Evolutionary conservation across 495 filamentous ascomycete genomes (phyloP), one percentile per base, ranked within the genome.

Genomic region (Platismatia glauca): DNA sequence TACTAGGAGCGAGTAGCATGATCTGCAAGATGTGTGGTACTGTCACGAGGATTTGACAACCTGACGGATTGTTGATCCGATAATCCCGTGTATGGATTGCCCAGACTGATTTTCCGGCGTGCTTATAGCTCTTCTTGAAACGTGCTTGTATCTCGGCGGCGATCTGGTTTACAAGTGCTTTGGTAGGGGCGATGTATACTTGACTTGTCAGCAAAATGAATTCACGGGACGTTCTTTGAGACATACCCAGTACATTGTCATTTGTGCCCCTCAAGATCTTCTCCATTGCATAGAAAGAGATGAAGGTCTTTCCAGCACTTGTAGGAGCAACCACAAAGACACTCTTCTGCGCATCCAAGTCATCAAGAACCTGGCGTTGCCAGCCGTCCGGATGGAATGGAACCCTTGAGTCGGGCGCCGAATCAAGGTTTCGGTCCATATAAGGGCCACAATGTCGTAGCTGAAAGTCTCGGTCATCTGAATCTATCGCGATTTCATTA

Each of bases 101-200:
- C 88, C 89, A 92, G 3, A 91, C 83, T 1, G 84, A 84, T 67
- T 83, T 83, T 3, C 82, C 86, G 13, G 74, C 70, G 16, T 79
- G 74, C 27, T 76, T 74, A 57, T 76, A 83, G 0, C 70, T 75
- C 68, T 91, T 92, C 3, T 77, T 79, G 69, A 90, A 92, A 34
- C 87, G 77, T 13, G 81, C 83, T 68, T 81, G 75, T n/a, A 67
- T 61, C 46, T 66, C 65, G n/a, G 61, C 65, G 13, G 60, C 88
- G 64, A 92, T 90, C 68, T 91, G 89, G 70, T 91, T 92, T 61
- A 92, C 88, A 16, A 92, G 72, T 11, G 89, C 88, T 71, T 92
- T 92, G 1, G 89, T 92, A 2, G 89, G 89, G 3, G 88, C 89
- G 33, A 92, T 83, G 68, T 91, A 92, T 8, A 92, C 85, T 53